Percentiles rank a stretch among this genome's conserved stretches.
These are phyloP conservation scores for Trichosporon inkin DNA, from an alignment of 1,284 basidiomycete genomes.

Conservation along the genomic window DNA sequence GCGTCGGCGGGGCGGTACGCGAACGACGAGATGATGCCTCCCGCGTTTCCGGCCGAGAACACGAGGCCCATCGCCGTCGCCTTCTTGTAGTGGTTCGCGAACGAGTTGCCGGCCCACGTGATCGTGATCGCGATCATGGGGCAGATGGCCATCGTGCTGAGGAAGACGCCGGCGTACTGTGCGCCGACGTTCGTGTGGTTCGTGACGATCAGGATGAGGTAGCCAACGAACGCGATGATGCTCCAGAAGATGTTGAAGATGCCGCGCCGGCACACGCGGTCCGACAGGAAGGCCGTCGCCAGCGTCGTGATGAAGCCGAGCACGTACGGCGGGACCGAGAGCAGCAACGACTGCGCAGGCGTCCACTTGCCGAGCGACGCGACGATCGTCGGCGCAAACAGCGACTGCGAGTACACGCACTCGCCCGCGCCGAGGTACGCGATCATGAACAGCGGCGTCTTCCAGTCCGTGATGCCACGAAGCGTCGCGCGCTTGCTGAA, in stretches of 20 bases:
- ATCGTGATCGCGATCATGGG: constrained; percentile 51
- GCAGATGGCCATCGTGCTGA: constrained; percentile 47
- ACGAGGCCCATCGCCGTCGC: constrained; percentile 52
- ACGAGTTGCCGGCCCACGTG: constrained; percentile 51
- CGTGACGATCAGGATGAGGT: constrained; percentile 28
- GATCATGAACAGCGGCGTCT: constrained; percentile 42
- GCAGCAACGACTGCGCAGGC: constrained; percentile 45
- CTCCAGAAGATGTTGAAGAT: constrained; percentile 51
- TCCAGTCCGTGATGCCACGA: constrained; percentile 43
- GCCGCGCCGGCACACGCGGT: constrained; percentile 45
- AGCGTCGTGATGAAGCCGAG: constrained; percentile 52
- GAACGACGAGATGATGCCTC: constrained; percentile 51
- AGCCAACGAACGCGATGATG: constrained; percentile 47
- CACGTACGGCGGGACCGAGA: constrained; percentile 51
- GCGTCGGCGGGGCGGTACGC: constrained; percentile 44
- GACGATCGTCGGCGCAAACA: constrained; percentile 52
- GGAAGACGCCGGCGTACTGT: constrained; percentile 51
- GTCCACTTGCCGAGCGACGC: constrained; percentile 46
- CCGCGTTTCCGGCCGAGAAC: constrained; percentile 50
- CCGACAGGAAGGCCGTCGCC: constrained; percentile 46
- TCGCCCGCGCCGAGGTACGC: constrained; percentile 47
- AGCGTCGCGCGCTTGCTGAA: constrained; percentile 40
- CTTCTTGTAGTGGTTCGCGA: constrained; percentile 47
- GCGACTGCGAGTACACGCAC: constrained; percentile 46
- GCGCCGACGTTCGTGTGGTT: constrained; percentile 27